Conservation (phyloP, 306 rosid species). For the Trichosanthes truncata region DNA sequence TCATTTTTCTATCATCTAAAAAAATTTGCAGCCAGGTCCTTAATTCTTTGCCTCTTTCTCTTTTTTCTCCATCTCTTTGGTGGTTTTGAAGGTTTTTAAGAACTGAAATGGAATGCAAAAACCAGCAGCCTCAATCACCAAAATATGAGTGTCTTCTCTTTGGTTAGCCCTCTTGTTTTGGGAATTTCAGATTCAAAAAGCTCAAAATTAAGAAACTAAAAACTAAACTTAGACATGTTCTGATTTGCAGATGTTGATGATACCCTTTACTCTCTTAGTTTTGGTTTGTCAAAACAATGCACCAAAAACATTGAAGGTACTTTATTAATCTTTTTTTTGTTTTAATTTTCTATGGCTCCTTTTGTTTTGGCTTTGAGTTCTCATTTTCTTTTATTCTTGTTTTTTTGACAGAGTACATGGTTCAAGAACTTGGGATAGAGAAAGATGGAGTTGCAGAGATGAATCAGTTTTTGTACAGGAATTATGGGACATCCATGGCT, state of each 20-base stretch:
- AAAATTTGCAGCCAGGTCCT: background rate
- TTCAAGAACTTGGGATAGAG: constrained; percentile 57
- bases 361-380: background rate
- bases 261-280: constrained; percentile 69
- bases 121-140: constrained; percentile 28
- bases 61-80: background rate
- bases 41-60: background rate
- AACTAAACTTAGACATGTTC: background rate
- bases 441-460: constrained; percentile 39
- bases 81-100: background rate
- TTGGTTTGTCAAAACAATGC: constrained; percentile 46
- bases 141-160: constrained; percentile 69
- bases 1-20: background rate
- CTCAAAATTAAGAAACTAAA: background rate
- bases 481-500: constrained; percentile 85
- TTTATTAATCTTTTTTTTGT: background rate
- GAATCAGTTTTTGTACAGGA: constrained; percentile 40
- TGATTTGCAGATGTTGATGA: constrained; percentile 71
- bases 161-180: constrained; percentile 26
- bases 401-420: constrained; percentile 46
- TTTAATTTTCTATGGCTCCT: background rate
- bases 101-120: constrained; percentile 40
- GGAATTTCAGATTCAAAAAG: background rate
- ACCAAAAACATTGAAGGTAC: constrained; percentile 56
- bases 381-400: background rate